Conservation (phyloP, 2,329 filamentous ascomycete genomes). For the Colletotrichum costaricense region DNA sequence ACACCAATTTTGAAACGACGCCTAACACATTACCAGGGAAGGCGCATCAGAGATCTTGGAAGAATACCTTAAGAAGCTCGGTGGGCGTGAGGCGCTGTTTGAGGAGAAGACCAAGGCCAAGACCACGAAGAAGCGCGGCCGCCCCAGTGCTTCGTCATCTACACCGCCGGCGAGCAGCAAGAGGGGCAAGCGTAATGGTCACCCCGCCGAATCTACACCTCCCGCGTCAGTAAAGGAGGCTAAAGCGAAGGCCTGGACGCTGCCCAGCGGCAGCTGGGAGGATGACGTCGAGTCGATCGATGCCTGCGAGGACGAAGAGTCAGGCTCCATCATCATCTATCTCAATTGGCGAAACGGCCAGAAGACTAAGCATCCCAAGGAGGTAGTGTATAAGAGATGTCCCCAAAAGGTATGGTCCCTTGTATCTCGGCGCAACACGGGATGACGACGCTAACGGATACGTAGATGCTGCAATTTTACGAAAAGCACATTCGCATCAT, state of each 20-base stretch:
- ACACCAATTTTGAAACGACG: neutral
- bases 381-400: conserved; percentile 78
- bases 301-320: conserved; percentile 74
- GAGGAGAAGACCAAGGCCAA: conserved; percentile 61
- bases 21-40: conserved; percentile 52
- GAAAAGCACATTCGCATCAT: conserved; percentile 68
- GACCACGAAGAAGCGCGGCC: conserved; percentile 68
- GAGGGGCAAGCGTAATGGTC: conserved; percentile 58
- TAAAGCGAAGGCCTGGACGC: conserved; percentile 64
- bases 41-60: conserved; percentile 70
- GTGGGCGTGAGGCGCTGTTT: conserved; percentile 70
- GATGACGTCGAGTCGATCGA: conserved; percentile 77
- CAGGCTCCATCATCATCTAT: conserved; percentile 72
- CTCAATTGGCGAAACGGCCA: conserved; percentile 79
- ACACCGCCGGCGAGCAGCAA: conserved; percentile 55
- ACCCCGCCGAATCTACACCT: conserved; percentile 61
- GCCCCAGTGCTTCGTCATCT: conserved; percentile 51
- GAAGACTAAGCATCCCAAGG: conserved; percentile 79
- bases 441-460: neutral
- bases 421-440: neutral
- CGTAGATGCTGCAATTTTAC: conserved; percentile 70
- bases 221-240: conserved; percentile 55
- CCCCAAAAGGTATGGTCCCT: conserved; percentile 73
- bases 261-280: conserved; percentile 82
- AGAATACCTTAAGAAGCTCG: conserved; percentile 72